Evolutionary conservation across 2,329 filamentous ascomycete genomes (phyloP).

Genomic region (Cryphonectria radicalis): DNA sequence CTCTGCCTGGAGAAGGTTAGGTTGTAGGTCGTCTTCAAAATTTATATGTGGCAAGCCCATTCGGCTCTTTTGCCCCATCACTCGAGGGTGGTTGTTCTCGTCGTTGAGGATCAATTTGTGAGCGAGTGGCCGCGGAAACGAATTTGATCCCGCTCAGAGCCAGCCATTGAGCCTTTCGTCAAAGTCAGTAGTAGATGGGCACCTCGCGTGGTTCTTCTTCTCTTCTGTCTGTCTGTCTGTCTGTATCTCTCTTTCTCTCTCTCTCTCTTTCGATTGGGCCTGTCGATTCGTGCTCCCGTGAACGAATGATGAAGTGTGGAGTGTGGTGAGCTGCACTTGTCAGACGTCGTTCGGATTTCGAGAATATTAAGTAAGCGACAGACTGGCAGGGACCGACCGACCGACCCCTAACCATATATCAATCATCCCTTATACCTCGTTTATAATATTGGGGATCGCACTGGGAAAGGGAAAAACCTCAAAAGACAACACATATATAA

Average conservation of each 20-base stretch:
- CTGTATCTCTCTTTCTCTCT: neutral
- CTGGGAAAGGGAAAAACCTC: neutral
- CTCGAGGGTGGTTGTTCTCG: neutral
- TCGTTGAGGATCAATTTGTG: neutral
- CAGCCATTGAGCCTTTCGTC: neutral
- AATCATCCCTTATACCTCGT: neutral
- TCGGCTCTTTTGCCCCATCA: neutral
- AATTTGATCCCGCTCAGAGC: neutral
- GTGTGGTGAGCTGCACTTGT: neutral
- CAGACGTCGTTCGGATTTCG: neutral
- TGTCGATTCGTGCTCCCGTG: neutral
- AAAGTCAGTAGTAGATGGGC: neutral
- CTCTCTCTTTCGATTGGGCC: no score
- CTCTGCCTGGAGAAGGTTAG: neutral
- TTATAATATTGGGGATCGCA: no score
- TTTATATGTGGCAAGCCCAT: neutral
- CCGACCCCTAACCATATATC: neutral
- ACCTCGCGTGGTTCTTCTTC: neutral
- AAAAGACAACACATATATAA: no score
- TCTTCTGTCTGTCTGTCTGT: neutral
- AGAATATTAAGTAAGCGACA: slow-evolving; percentile 1
- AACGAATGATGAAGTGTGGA: neutral
- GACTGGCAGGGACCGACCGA: neutral
- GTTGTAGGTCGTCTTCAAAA: neutral
- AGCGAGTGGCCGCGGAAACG: neutral